Evolutionary conservation across 371 early-diverging fungal species (phyloP), one percentile per base, ranked within the genome.

Genomic region (Mucor mucedo): DNA sequence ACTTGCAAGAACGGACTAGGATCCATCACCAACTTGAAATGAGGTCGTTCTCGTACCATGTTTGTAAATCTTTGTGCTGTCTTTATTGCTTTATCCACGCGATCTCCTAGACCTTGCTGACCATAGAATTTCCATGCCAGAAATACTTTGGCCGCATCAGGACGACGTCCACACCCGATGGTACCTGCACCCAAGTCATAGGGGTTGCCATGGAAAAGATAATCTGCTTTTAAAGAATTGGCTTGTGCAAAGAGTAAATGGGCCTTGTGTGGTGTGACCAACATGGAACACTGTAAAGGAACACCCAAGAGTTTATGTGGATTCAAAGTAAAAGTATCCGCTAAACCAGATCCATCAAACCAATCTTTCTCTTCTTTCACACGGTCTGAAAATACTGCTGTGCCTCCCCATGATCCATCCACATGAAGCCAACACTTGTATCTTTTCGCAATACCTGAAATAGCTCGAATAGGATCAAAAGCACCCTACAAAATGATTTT

Each of bases 251-350:
- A 86, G 9, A 80, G 55, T 30, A 72, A 28, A 41, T 81, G 77
- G 0, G 73, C 82, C 21, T 72, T 38, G 13, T 81, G 82, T 29
- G 84, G 77, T n/a, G 91, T 83, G 4, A 94, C 64, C 11, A 95
- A 68, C 65, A 89, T 85, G 28, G 93, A 92, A 67, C 95, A 95
- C 70, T 93, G 94, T 53, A 91, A 64, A 0, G 95, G 92, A 8
- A 91, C 88, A 41, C 94, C 93, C 30, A 95, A 71, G 61, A 95
- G 79, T 76, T 95, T 95, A 76, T 95, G 95, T 4, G 95, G 95
- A 59, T 93, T 93, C 52, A 94, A 40, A 0, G 92, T 90, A 49
- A 94, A 78, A 14, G 92, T 87, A 67, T 95, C 87, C 29, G 88
- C 86, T 71, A 84, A 49, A 50, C 78, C 71, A 7, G 85, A 73